Evolutionary conservation across 805 yeast species (phyloP), one percentile per base, ranked within the genome.

Genomic region (Schwanniomyces sp.): DNA sequence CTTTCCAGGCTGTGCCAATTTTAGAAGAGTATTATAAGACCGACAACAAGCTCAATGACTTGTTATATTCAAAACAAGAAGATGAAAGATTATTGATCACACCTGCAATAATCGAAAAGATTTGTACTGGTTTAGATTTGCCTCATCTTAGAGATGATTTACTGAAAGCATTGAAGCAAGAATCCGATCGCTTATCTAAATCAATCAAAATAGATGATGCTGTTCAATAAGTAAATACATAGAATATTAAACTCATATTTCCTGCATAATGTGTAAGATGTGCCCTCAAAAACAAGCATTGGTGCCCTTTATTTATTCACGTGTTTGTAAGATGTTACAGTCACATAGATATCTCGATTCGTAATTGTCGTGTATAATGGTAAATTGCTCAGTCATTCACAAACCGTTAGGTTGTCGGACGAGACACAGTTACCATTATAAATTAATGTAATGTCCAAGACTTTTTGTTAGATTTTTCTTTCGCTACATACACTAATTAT

Each of bases 121-220:
- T 87, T 14, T 71, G 79, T 29, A 62, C 69, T 7, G 56, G 67
- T 0, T 69, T 84, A 37, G 77, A 76, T 5, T 69, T 82, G 40
- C 70, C 65, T 24, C 78, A 74, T 30, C 60, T 76, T 32, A 70
- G 68, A 30, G 64, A 71, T 1, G 75, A 75, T n/a, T 63, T 85
- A 40, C 46, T 58, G 5, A 75, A 76, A 48, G 86, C 88, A 0
- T 57, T 82, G 49, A 59, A 59, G 27, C 90, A 85, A 59, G 90
- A 84, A 59, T 62, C 65, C 8, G 51, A 50, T 18, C 52, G 69
- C 27, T 48, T 68, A 42, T 48, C 50, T n/a, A 50, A 50, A 37
- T 16, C 49, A 12, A 27, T 54, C 16, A 58, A 58, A 41, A 46
- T 50, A 5, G 51, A 55, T 42, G 58, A 56, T 30, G 44, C 52